phyloP scores from a whole-genome alignment of 805 yeast genomes.

The Suhomyces xylopsoci region DNA sequence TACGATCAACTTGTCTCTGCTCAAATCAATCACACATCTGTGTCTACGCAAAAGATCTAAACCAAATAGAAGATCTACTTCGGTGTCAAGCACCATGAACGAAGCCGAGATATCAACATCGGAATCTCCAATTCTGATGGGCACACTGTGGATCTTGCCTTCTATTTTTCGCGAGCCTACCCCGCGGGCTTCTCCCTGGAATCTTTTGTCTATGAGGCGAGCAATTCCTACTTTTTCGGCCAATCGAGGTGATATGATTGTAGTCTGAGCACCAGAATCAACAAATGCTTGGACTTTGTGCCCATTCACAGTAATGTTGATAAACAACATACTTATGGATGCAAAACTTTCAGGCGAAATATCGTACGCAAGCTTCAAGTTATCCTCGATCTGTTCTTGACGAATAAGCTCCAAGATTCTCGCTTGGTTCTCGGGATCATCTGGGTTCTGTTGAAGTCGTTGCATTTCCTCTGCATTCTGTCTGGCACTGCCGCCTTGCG shows the following conservation, averaged over 20 bases:
- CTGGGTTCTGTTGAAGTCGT: constrained; percentile 60
- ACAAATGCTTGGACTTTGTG: constrained; percentile 85
- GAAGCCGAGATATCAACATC: constrained; percentile 39
- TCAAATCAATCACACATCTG: constrained; percentile 77
- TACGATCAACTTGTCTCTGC: constrained; percentile 58
- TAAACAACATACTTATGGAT: constrained; percentile 77
- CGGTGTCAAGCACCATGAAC: constrained; percentile 54
- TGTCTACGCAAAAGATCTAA: constrained; percentile 88
- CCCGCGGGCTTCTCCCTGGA: constrained; percentile 81
- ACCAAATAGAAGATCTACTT: constrained; percentile 77
- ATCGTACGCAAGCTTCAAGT: constrained; percentile 75
- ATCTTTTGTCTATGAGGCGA: constrained; percentile 74
- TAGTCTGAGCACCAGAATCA: constrained; percentile 93
- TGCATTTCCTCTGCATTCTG: constrained; percentile 44
- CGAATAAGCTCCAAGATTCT: constrained; percentile 64
- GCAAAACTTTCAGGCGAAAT: constrained; percentile 89
- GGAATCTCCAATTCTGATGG: constrained; percentile 67
- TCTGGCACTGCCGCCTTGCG: background rate
- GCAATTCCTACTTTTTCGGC: constrained; percentile 71
- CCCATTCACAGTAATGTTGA: constrained; percentile 76
- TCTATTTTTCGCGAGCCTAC: constrained; percentile 78
- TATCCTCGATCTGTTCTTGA: constrained; percentile 74
- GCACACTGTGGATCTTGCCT: constrained; percentile 88
- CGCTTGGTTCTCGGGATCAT: constrained; percentile 64
- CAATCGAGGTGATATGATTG: constrained; percentile 74